Evolutionary conservation across 768 basidiomycete genomes (phyloP), one percentile per base, ranked within the genome.

Genomic region (Boletus subparvulus): DNA sequence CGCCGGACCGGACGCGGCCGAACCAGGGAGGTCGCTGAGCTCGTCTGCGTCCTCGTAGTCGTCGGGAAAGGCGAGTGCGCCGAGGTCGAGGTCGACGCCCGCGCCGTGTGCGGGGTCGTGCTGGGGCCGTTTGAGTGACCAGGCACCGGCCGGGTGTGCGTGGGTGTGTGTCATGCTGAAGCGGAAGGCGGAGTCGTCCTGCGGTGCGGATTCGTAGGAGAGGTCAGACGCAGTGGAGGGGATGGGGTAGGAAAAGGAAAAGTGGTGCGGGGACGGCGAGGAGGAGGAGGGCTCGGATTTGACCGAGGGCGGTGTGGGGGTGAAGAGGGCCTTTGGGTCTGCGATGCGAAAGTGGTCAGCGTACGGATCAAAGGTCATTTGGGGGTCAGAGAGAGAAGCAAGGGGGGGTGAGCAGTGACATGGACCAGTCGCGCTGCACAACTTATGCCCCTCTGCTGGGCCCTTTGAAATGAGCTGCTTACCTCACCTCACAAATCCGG

Each of bases 11-110:
- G 72, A 61, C 10, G 60, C 40, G 7, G 63, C 52, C 5, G 66
- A 55, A 45, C 60, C 60, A 6, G 73, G 74, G 21, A 82, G 71
- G 54, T 82, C 81, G 24, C 77, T 73, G 35, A 85, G 75, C 12
- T 86, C 84, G 47, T 80, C 75, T 17, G 74, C 70, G 58, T 87
- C 84, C 55, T 86, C 86, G 67, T 85, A 86, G 24, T 86, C 86
- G 61, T 87, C 85, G 39, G 73, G 74, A 67, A 83, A 83, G 21
- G 80, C 73, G 65, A 81, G 67, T 57, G 69, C 64, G 50, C 66
- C 52, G 8, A 67, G 36, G 57, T 73, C 65, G 43, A 69, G 56
- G 37, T 60, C 37, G 47, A 64, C 64, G 64, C 30, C 51, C 35
- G 62, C 4, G 24, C 26, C 52, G 32, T 61, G 61, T 6, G 41